Evolutionary conservation across 805 yeast genomes (phyloP).

Genomic region (Candida manassasensis): DNA sequence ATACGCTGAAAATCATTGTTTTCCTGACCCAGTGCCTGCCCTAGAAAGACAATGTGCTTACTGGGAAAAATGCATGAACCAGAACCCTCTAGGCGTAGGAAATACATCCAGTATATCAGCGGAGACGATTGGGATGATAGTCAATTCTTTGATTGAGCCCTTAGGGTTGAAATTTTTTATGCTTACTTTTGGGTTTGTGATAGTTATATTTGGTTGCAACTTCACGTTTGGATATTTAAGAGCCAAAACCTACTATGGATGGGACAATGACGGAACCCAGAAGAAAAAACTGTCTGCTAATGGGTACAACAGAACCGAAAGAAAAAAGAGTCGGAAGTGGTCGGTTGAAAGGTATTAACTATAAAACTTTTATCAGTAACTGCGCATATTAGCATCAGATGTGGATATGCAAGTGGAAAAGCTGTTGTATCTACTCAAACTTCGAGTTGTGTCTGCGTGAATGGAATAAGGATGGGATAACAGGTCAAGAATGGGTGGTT

Average conservation of each 20-base stretch:
- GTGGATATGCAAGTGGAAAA: no score
- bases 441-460: no score
- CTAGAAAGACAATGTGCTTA: constrained; percentile 50
- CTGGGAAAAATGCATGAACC: constrained; percentile 66
- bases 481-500: no score
- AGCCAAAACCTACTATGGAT: constrained; percentile 47
- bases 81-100: constrained; percentile 47
- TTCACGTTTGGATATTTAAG: constrained; percentile 64
- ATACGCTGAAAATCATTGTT: constrained; percentile 54
- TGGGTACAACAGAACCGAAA: no score
- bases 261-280: constrained; percentile 13
- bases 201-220: constrained; percentile 56
- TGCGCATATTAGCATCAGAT: no score
- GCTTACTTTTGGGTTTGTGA: constrained; percentile 36
- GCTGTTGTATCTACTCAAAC: no score
- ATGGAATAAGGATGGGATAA: no score
- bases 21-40: constrained; percentile 54
- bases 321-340: background rate
- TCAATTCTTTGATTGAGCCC: constrained; percentile 65
- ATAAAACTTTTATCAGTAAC: background rate
- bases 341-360: background rate
- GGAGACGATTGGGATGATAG: constrained; percentile 54
- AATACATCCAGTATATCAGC: constrained; percentile 54
- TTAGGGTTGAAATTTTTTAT: constrained; percentile 56
- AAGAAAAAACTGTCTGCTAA: no score